Evolutionary conservation across 1,139 yeast genomes (phyloP).

Genomic region (Geotrichum australiense): DNA sequence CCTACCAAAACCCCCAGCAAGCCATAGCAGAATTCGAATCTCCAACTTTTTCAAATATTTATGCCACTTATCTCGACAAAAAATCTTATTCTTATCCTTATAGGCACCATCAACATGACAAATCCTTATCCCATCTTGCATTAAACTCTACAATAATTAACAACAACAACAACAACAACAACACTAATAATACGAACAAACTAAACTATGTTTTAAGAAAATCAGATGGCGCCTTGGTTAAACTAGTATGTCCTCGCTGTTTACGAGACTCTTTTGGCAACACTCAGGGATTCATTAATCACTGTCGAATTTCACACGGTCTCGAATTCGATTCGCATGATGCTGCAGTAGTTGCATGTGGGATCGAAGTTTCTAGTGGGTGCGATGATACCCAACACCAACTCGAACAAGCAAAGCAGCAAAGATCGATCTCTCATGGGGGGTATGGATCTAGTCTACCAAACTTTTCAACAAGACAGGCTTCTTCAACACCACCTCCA

Average conservation of each 20-base stretch:
- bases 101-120: neutral
- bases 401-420: conserved; percentile 39
- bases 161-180: neutral
- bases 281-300: conserved; percentile 76
- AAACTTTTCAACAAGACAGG: neutral
- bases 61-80: conserved; percentile 32
- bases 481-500: conserved; percentile 1
- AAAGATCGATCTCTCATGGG: too few species aligned
- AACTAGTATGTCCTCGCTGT: conserved; percentile 63
- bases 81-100: conserved; percentile 7
- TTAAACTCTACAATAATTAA: neutral
- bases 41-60: conserved; percentile 44
- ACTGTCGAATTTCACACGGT: conserved; percentile 67
- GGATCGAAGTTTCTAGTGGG: conserved; percentile 46
- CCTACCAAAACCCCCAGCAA: conserved; percentile 20
- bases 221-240: conserved; percentile 63
- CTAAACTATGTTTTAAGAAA: conserved; percentile 56
- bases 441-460: neutral
- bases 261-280: conserved; percentile 63
- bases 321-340: conserved; percentile 68
- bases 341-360: conserved; percentile 67
- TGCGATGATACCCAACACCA: conserved; percentile 59
- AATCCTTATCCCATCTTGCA: neutral
- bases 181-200: conserved; percentile 6
- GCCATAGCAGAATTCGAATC: conserved; percentile 38